Evolutionary conservation across 257 asterid species (phyloP).

Genomic region (Solanum clarkiae): DNA sequence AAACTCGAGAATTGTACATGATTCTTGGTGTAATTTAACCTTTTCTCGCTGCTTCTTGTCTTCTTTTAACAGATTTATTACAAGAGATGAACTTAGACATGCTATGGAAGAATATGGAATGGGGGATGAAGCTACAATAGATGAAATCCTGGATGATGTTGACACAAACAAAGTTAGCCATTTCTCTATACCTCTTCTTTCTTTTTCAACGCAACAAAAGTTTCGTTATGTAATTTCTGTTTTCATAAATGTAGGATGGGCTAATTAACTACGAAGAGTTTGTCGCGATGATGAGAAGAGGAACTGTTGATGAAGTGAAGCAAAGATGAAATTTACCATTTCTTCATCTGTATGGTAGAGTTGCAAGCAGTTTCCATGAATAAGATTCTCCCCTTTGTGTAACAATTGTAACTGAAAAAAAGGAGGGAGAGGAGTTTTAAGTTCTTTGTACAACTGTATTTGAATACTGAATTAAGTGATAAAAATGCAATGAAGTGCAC

Average conservation of each 20-base stretch:
- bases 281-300: conserved; percentile 74
- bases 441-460: neutral
- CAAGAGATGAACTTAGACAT: conserved; percentile 84
- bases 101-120: conserved; percentile 77
- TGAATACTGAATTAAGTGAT: neutral
- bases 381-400: neutral
- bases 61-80: conserved; percentile 40
- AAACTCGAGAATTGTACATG: neutral
- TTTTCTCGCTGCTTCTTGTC: neutral
- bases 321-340: neutral
- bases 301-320: conserved; percentile 25
- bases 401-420: neutral
- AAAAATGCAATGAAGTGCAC: neutral
- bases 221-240: neutral
- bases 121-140: conserved; percentile 89
- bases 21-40: neutral
- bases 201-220: neutral
- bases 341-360: neutral
- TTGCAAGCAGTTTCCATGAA: neutral
- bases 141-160: conserved; percentile 76
- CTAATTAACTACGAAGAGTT: conserved; percentile 68
- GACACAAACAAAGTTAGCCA: conserved; percentile 57
- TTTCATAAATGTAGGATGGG: conserved; percentile 48
- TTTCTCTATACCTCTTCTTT: neutral
- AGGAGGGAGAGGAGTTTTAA: neutral